Conservation (phyloP, 352 stramenopile species). For the Saprolegnia diclina region DNA sequence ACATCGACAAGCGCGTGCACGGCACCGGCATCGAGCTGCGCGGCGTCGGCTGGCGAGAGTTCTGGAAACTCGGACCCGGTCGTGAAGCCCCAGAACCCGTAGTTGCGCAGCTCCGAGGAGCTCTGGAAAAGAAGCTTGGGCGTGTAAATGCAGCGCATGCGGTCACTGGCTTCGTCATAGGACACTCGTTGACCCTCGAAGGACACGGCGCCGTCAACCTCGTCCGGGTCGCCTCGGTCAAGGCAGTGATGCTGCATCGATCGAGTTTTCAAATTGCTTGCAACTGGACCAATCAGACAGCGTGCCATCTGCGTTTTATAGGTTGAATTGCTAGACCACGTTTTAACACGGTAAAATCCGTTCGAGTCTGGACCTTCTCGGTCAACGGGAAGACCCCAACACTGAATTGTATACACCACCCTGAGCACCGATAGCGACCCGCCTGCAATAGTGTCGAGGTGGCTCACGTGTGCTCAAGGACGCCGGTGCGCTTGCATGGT, state of each 20-base stretch:
- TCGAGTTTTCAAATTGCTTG: too few species aligned
- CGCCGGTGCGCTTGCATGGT: too few species aligned
- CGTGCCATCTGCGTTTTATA: too few species aligned
- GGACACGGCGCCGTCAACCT: slow-evolving; percentile 1
- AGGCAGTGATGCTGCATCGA: slow-evolving; percentile 8
- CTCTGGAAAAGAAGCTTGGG: slow-evolving; percentile 67
- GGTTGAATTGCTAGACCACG: too few species aligned
- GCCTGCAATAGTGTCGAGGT: too few species aligned
- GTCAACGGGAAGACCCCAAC: too few species aligned
- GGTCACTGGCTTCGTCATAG: slow-evolving; percentile 40
- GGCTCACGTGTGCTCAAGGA: too few species aligned
- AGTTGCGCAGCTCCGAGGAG: slow-evolving; percentile 61
- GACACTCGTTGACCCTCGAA: neutral
- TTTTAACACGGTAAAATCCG: too few species aligned
- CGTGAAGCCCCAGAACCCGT: slow-evolving; percentile 70
- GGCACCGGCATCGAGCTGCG: slow-evolving; percentile 37
- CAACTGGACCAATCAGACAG: too few species aligned
- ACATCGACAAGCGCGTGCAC: slow-evolving; percentile 2
- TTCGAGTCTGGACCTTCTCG: too few species aligned
- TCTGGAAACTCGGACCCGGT: slow-evolving; percentile 25
- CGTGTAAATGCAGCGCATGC: slow-evolving; percentile 71
- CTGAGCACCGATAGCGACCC: too few species aligned
- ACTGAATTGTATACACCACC: too few species aligned
- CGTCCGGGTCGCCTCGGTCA: slow-evolving; percentile 18
- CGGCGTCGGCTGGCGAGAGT: slow-evolving; percentile 50